Percentiles rank a stretch among this genome's conserved stretches.
Evolutionary conservation across 1,139 yeast genomes (phyloP).

Genomic region (Lodderomyces metapsilosis): DNA sequence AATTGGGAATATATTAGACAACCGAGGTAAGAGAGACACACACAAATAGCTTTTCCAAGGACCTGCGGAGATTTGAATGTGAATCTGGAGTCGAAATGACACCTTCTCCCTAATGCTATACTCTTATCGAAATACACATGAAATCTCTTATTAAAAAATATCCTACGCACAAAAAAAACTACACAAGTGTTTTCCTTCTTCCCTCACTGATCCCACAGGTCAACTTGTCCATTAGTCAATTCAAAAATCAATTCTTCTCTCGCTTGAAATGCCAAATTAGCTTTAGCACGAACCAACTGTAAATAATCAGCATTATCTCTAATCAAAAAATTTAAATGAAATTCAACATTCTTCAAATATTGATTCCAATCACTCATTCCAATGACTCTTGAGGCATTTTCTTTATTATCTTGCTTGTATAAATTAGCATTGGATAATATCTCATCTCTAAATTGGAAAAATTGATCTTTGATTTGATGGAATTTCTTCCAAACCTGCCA

Average conservation of each 20-base stretch:
- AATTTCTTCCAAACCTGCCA: constrained; percentile 74
- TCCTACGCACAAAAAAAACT: too few species aligned
- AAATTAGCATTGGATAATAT: constrained; percentile 48
- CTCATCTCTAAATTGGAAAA: constrained; percentile 56
- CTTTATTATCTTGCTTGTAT: constrained; percentile 22
- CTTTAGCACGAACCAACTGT: constrained; percentile 73
- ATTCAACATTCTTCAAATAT: constrained; percentile 56
- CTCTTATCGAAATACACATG: too few species aligned
- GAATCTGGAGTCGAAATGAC: too few species aligned
- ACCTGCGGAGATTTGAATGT: too few species aligned
- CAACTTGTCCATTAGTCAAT: constrained; percentile 9
- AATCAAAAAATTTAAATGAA: constrained; percentile 57
- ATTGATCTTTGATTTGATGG: constrained; percentile 53
- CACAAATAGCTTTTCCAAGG: neutral
- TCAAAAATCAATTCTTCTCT: constrained; percentile 47
- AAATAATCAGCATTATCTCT: constrained; percentile 73
- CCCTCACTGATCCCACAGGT: constrained; percentile 6
- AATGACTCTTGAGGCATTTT: constrained; percentile 20
- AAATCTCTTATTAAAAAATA: too few species aligned
- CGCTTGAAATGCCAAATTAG: constrained; percentile 75
- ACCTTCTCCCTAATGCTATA: too few species aligned
- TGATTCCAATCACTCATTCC: constrained; percentile 45
- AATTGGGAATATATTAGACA: too few species aligned
- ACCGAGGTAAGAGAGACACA: too few species aligned
- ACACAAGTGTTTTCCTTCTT: neutral